Base-by-base conservation (phyloP, 73 alveolate genomes). In the Durusdinium trenchii region DNA sequence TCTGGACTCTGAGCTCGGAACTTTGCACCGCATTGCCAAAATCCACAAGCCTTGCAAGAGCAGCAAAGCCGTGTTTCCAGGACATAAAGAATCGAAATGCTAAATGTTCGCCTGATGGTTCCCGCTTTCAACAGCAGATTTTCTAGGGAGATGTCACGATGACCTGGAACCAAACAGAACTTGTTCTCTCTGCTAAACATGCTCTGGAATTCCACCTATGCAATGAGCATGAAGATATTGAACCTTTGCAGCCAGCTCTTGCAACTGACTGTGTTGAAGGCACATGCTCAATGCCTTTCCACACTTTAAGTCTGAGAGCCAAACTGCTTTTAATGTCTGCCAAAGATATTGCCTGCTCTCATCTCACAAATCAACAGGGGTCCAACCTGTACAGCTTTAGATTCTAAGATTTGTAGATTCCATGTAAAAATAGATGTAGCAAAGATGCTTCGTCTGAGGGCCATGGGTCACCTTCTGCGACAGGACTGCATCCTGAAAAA, bases 21-120 rank as follows among this genome's bases (percentile, higher is more conserved):
- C 98, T 91, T 54, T 67, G 98, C 32, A 91, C 98, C 45, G 98
- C 98, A 38, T 67, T 69, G 54, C 98, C 98, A 47, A 69, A 91
- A 69, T 91, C 98, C 98, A 46, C 81, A 40, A 91, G 87, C 87
- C 87, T 69, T 30, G 47, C 42, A 38, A 23, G 23, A 23, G 18
- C 30, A 23, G 18, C 4, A 0, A 23, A 32, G 73, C 73, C n/a
- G 3, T 60, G 6, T 23, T 60, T 60, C 18, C 42, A 67, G 18
- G 81, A 54, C 28, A 54, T 26, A 28, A 67, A n/a, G 10, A 67
- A 18, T 0, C n/a, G 45, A 67, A 32, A 32, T 42, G 32, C 1
- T 32, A 3, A 14, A 42, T 18, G 42, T 3, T 67, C 85, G 54
- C 98, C 87, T 71, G 98, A 67, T 69, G 48, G 14, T 45, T 60